Evolutionary conservation across 1,139 yeast genomes (phyloP).

Genomic region (Geotrichum carabidarum): DNA sequence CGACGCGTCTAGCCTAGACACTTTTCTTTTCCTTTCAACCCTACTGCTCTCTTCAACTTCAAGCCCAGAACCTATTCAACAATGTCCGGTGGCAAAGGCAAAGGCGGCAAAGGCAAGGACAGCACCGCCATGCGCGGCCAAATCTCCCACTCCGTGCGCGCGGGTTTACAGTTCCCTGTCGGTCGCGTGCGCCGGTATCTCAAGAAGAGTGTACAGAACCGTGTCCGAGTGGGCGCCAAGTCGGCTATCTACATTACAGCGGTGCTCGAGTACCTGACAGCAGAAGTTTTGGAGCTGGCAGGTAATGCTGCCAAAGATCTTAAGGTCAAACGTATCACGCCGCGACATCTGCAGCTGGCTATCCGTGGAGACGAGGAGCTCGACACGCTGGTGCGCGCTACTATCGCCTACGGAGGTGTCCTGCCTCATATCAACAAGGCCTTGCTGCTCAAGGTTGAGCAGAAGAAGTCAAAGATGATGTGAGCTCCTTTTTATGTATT

Average conservation of each 20-base stretch:
- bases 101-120: conserved; percentile 80
- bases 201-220: conserved; percentile 86
- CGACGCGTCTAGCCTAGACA: too few species aligned
- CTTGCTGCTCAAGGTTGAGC: conserved; percentile 84
- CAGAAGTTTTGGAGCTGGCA: conserved; percentile 96
- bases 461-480: conserved; percentile 53
- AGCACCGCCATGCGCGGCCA: conserved; percentile 50
- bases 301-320: conserved; percentile 99
- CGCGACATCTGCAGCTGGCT: conserved; percentile 96
- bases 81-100: conserved; percentile 91
- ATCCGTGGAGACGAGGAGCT: conserved; percentile 98
- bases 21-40: too few species aligned
- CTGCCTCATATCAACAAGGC: conserved; percentile 97
- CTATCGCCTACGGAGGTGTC: conserved; percentile 99
- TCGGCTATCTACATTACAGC: conserved; percentile 97
- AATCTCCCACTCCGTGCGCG: conserved; percentile 87
- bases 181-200: conserved; percentile 97
- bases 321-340: conserved; percentile 97
- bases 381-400: conserved; percentile 91
- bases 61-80: background rate
- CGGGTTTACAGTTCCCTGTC: conserved; percentile 96
- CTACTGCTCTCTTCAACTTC: too few species aligned
- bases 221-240: conserved; percentile 93
- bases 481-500: background rate
- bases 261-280: conserved; percentile 92